phyloP scores from a whole-genome alignment of 192 early-diverging fungal genomes.

The Coemansia sp. region DNA sequence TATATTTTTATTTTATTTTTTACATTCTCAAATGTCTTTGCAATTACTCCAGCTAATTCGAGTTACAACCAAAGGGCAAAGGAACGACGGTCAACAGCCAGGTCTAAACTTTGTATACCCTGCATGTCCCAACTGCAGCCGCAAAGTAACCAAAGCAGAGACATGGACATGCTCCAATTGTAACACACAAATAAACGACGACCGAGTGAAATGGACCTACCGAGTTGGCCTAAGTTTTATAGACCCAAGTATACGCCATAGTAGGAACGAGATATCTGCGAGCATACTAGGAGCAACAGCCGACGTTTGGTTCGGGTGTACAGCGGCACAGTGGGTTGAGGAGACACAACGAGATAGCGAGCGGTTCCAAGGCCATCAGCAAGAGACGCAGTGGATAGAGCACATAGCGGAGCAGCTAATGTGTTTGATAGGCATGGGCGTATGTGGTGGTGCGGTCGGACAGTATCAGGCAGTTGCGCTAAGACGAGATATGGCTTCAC shows the following conservation, averaged over 20 bases:
- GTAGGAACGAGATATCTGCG: background rate
- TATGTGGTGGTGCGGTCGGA: background rate
- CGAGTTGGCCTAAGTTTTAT: constrained; percentile 13
- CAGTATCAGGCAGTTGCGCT: background rate
- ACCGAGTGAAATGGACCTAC: constrained; percentile 35
- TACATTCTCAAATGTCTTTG: background rate
- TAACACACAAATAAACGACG: background rate
- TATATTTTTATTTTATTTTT: too few relatives aligned
- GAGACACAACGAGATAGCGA: constrained; percentile 12
- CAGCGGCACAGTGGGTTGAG: constrained; percentile 35
- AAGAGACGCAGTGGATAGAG: constrained; percentile 7
- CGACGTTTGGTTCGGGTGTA: constrained; percentile 37
- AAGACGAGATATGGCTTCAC: background rate
- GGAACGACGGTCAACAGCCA: background rate
- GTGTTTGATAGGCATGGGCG: constrained; percentile 4
- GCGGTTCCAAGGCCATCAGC: constrained; percentile 3
- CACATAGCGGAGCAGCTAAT: constrained; percentile 14
- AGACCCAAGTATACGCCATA: background rate
- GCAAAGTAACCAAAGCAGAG: background rate
- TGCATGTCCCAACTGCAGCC: constrained; percentile 27
- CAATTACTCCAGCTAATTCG: constrained; percentile 5
- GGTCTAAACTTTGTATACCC: constrained; percentile 32
- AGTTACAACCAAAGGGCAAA: background rate
- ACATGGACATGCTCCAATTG: constrained; percentile 30
- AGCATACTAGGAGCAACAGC: constrained; percentile 23